Base-by-base conservation (phyloP, 352 stramenopile genomes). In the Globisporangium emineosum region DNA sequence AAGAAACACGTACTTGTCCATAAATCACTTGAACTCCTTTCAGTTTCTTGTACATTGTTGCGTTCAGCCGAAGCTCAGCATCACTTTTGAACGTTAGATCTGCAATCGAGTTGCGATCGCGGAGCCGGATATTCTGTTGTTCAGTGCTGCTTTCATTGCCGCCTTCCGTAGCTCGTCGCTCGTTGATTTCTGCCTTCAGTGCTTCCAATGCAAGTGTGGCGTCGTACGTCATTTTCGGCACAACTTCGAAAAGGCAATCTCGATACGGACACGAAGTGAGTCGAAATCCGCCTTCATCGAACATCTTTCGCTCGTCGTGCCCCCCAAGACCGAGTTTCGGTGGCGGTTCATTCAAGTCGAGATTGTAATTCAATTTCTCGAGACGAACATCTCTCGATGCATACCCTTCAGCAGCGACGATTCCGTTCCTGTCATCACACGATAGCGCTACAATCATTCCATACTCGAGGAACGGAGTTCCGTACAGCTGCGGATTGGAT, bases 201-300 rank as follows among this genome's bases (percentile, higher is more conserved):
- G 70, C 71, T 19, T 80, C 66, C 2, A 87, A 63, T 7, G 71
- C 70, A 40, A 79, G 68, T 0, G 81, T 89, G 3, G 83, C 76
- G 42, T 92, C 83, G 21, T 89, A 92, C 21, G 67, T 86, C 83
- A 90, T 90, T 53, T 88, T 88, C 2, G 83, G 83, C 9, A 91
- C 72, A 25, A 91, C 65, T 55, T 90, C 81, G 35, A 92, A 92
- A 55, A 90, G 58, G 23, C 83, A 90, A 58, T 92, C 81, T 30
- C 75, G 76, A 60, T 81, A 89, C 17, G 81, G 69, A 56, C 83
- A 88, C 49, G 60, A 62, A n/a, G 86, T 57, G 25, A 84, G 61
- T 7, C 75, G 65, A 29, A 81, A 72, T 2, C 71, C 67, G 52
- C 74, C 67, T 8, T 78, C 65, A 0, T 67, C 66, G 64, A 81